Evolutionary conservation across 2,329 filamentous ascomycete genomes (phyloP).

Genomic region (Chlorencoelia australis): DNA sequence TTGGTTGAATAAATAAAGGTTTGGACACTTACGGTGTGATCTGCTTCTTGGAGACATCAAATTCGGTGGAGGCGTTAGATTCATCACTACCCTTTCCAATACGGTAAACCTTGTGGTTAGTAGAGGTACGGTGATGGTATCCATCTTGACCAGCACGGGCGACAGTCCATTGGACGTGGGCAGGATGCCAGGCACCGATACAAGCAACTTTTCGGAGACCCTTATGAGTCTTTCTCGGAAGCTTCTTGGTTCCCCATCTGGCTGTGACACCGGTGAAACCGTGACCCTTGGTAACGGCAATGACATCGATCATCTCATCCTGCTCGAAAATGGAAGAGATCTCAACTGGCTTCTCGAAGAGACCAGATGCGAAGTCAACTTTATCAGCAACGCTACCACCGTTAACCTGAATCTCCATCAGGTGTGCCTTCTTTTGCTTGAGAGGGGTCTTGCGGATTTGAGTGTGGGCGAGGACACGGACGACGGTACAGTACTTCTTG

Average conservation of each 20-base stretch:
- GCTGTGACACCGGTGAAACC: constrained; percentile 95
- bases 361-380: constrained; percentile 87
- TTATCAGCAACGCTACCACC: constrained; percentile 93
- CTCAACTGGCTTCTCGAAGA: constrained; percentile 98
- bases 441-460: constrained; percentile 98
- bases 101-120: constrained; percentile 99
- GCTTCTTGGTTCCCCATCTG: constrained; percentile 99
- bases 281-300: constrained; percentile 99
- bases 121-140: constrained; percentile 99
- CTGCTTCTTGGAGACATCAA: constrained; percentile 97
- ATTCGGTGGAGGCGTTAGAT: constrained; percentile 86
- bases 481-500: constrained; percentile 99
- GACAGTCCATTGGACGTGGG: constrained; percentile 99
- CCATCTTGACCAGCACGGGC: constrained; percentile 98
- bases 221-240: constrained; percentile 99
- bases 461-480: constrained; percentile 98
- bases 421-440: constrained; percentile 99
- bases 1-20: neutral
- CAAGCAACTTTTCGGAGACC: constrained; percentile 99
- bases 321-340: constrained; percentile 95
- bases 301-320: constrained; percentile 99
- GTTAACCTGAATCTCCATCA: constrained; percentile 99
- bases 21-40: constrained; percentile 85
- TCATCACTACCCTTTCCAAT: constrained; percentile 88
- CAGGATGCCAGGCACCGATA: constrained; percentile 99